phyloP scores from a whole-genome alignment of 768 basidiomycete species.

The Floccularia luteovirens region DNA sequence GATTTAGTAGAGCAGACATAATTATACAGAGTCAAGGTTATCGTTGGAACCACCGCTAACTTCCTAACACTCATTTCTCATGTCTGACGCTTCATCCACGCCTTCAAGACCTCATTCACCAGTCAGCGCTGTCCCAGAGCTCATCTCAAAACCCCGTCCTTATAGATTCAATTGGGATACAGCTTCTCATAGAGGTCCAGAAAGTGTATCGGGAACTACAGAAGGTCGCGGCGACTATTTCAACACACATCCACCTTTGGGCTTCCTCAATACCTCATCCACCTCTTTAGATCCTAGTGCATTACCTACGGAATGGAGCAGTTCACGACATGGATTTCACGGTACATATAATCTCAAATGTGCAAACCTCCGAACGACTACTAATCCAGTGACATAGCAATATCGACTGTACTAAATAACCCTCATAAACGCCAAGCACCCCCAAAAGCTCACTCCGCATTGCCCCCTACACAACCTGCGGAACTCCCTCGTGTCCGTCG shows the following conservation, averaged over 20 bases:
- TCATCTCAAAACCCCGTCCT: slow-evolving; percentile 39
- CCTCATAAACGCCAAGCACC: slow-evolving; percentile 81
- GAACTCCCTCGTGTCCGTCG: slow-evolving; percentile 75
- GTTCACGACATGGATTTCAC: slow-evolving; percentile 81
- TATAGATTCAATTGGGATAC: slow-evolving; percentile 78
- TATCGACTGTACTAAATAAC: slow-evolving; percentile 89
- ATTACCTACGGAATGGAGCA: slow-evolving; percentile 68
- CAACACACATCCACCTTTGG: slow-evolving; percentile 39
- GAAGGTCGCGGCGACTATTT: slow-evolving; percentile 63
- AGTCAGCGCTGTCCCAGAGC: slow-evolving; percentile 29
- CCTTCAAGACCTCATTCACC: slow-evolving; percentile 56
- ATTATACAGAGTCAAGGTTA: not conserved
- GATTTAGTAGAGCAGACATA: slow-evolving; percentile 16
- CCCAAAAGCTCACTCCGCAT: slow-evolving; percentile 77
- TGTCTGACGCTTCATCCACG: slow-evolving; percentile 45
- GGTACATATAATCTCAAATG: slow-evolving; percentile 47
- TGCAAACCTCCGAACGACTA: no score
- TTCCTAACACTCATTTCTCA: slow-evolving; percentile 6
- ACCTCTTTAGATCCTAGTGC: slow-evolving; percentile 37
- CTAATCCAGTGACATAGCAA: slow-evolving; percentile 65
- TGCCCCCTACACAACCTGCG: slow-evolving; percentile 66
- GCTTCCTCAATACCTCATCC: slow-evolving; percentile 42
- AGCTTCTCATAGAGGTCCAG: slow-evolving; percentile 51
- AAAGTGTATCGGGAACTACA: slow-evolving; percentile 66
- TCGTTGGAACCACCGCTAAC: not conserved